A percentile compares a stretch with the other conserved stretches of the same genome.
Evolutionary conservation across 768 basidiomycete species (phyloP).

Genomic region (Collybiopsis luxurians): DNA sequence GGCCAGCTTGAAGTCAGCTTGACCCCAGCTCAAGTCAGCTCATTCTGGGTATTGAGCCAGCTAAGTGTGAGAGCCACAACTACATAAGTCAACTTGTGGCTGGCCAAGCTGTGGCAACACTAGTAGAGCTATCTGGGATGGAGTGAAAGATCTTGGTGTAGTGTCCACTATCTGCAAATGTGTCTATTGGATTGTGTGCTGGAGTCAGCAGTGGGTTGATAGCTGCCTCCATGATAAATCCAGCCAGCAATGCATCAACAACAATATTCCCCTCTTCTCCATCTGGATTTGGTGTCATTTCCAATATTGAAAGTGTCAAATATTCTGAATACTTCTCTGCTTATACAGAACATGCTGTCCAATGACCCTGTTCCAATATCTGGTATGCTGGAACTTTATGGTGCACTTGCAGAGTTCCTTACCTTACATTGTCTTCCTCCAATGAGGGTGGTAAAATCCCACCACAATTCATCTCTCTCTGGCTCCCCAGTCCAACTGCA

Average conservation of each 20-base stretch:
- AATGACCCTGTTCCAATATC: constrained; percentile 36
- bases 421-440: too few species aligned
- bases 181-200: constrained; percentile 30
- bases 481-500: constrained; percentile 44
- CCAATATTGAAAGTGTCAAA: constrained; percentile 42
- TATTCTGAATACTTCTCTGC: constrained; percentile 29
- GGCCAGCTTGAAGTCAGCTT: too few species aligned
- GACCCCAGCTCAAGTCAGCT: too few species aligned
- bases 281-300: constrained; percentile 41
- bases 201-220: too few species aligned
- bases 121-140: constrained; percentile 23
- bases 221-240: constrained; percentile 12
- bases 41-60: too few species aligned
- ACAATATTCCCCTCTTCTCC: constrained; percentile 34
- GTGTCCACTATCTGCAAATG: constrained; percentile 25
- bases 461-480: constrained; percentile 41
- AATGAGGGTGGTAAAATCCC: constrained; percentile 13
- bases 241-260: constrained; percentile 16
- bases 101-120: too few species aligned
- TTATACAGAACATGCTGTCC: constrained; percentile 36
- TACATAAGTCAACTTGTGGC: too few species aligned
- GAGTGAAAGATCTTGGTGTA: constrained; percentile 30
- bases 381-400: constrained; percentile 44
- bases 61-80: too few species aligned
- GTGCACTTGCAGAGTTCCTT: constrained; percentile 33